Base-by-base conservation (phyloP, 306 rosid genomes). In the Ammopiptanthus mongolicus region DNA sequence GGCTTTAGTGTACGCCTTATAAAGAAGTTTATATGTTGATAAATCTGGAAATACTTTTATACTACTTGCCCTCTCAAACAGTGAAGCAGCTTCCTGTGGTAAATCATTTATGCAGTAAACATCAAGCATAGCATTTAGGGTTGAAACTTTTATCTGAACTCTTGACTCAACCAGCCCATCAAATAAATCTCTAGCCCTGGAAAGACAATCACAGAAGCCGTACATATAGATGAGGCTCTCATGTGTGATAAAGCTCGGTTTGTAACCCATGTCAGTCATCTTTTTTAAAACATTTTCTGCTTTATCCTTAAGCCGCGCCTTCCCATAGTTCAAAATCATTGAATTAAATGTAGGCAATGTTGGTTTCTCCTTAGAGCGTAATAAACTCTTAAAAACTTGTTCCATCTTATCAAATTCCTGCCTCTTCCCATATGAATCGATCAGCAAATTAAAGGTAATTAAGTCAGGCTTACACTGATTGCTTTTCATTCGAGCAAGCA, bases 321-420 rank as follows among this genome's bases (percentile, higher is more conserved):
- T 95, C 75, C 98, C 98, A 53, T 95, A 95, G 80, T 88, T 95
- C 67, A 87, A 78, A 79, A 95, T 91, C 97, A 91, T 95, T 6
- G 97, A 95, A 79, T 95, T 95, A 83, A 88, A 95, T 5, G 98
- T 95, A 17, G 98, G 93, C 31, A 87, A 84, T 5, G 97, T 80
- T 6, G 98, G 95, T 71, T 66, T 85, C 90, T 86, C 93, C 87
- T 81, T 95, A 73, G 98, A 91, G 31, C 36, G 84, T 14, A 90
- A 75, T 53, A 95, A 86, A 84, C 98, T 91, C 88, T 82, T 91
- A 57, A 87, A 91, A 5, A 95, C 98, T 81, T 95, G 97, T 76
- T 95, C 98, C 98, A 95, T 95, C 89, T 91, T 95, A 5, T 84
- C 88, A 56, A 95, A 91, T 47, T 90, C 85, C 73, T 95, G 98